A percentile compares a stretch with the other conserved stretches of the same genome.
These are phyloP conservation scores for Psidium friedrichsthalianum DNA, from an alignment of 345 rosid species.

Conservation along the genomic window DNA sequence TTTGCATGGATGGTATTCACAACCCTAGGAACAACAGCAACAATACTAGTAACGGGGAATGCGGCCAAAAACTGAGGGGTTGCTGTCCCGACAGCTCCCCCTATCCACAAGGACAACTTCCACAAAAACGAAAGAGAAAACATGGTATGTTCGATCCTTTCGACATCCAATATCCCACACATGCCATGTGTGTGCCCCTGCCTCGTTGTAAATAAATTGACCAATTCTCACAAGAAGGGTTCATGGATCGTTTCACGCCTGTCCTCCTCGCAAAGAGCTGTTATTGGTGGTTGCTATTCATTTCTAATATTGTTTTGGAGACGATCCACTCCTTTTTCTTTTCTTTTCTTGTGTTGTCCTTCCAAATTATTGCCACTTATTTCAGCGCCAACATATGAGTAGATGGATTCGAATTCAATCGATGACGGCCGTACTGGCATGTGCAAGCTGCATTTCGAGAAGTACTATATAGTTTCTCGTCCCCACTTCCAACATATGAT, in stretches of 20 bases:
- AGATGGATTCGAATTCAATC: not conserved
- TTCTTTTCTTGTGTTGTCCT: constrained; percentile 4
- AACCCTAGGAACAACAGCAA: not conserved
- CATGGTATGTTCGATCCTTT: not conserved
- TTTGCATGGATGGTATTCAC: not conserved
- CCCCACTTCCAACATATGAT: not conserved
- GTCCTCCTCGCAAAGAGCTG: not conserved
- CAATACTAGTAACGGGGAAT: not conserved
- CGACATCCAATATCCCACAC: not conserved
- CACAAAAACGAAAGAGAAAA: not conserved
- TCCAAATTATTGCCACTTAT: constrained; percentile 6
- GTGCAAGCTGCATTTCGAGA: not conserved
- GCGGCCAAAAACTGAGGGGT: not conserved
- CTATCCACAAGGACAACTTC: not conserved
- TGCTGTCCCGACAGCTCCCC: not conserved
- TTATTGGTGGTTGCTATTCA: not conserved
- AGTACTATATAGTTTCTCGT: not conserved
- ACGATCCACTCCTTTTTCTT: not conserved
- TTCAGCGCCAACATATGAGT: not conserved
- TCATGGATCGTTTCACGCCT: not conserved
- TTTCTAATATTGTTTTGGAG: not conserved
- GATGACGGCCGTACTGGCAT: not conserved
- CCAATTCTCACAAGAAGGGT: not conserved
- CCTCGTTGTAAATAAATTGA: not conserved
- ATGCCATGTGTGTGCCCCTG: not conserved